Conservation (phyloP, 2,329 filamentous ascomycete genomes). For the Chrysoporthe puriensis region DNA sequence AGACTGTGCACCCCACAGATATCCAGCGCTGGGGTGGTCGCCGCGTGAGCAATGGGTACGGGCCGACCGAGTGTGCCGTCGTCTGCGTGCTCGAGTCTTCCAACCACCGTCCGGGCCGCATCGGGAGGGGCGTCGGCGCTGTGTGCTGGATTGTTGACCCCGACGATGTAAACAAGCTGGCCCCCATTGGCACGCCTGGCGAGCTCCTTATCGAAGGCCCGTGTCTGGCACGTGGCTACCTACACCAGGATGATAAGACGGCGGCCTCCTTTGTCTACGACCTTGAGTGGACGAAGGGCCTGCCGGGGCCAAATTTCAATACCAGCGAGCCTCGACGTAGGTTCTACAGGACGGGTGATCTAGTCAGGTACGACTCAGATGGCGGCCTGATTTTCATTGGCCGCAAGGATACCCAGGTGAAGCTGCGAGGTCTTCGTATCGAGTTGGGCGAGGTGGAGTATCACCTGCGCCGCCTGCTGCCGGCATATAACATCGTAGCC, state of each 20-base stretch:
- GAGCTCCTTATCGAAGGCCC: constrained; percentile 19
- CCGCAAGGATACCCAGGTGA: constrained; percentile 54
- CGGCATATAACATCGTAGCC: constrained; percentile 10
- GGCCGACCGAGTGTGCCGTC: constrained; percentile 8
- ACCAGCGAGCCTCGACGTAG: background rate
- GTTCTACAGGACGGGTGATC: constrained; percentile 46
- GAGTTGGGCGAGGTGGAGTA: constrained; percentile 42
- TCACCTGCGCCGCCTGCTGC: constrained; percentile 15
- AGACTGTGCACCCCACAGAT: too few species aligned
- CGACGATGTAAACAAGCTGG: background rate
- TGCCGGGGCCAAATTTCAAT: background rate
- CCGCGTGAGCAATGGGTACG: background rate
- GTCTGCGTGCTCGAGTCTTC: background rate
- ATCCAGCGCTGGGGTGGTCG: background rate
- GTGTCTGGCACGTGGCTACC: constrained; percentile 1
- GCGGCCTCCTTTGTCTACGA: constrained; percentile 3
- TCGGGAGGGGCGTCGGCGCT: constrained; percentile 6
- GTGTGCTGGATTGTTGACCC: constrained; percentile 13
- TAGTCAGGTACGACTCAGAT: constrained; percentile 42
- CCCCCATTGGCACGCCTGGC: constrained; percentile 5
- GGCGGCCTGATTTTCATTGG: constrained; percentile 38
- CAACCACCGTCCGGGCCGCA: background rate
- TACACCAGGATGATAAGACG: background rate
- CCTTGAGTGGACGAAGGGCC: background rate
- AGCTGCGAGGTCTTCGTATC: constrained; percentile 55